Conservation (phyloP, 495 filamentous ascomycete genomes). For the Chaetomium cochliodes region DNA sequence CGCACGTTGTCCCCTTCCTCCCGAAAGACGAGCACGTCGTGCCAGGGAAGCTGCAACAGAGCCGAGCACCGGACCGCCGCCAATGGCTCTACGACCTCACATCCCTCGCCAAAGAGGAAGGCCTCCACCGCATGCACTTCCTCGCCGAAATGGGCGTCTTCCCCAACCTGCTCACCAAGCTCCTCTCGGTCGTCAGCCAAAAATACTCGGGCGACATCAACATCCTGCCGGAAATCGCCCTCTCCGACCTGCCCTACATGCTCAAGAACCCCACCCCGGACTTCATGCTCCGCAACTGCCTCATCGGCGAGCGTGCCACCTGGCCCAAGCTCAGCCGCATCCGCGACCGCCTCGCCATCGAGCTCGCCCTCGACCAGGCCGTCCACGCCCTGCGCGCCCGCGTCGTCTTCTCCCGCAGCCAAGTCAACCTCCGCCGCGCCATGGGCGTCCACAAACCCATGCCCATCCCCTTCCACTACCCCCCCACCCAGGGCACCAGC, state of each 20-base stretch:
- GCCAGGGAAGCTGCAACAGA: conserved; percentile 42
- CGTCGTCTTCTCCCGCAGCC: conserved; percentile 76
- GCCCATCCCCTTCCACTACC: neutral
- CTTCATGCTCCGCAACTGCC: conserved; percentile 78
- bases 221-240: conserved; percentile 77
- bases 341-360: conserved; percentile 79
- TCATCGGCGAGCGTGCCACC: conserved; percentile 78
- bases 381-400: conserved; percentile 72
- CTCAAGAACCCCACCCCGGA: conserved; percentile 83
- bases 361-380: conserved; percentile 79
- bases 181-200: conserved; percentile 77
- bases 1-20: conserved; percentile 88
- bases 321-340: conserved; percentile 86
- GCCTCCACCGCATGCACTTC: conserved; percentile 75
- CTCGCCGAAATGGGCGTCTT: conserved; percentile 81
- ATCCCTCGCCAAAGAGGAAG: conserved; percentile 72
- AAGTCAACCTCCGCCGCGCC: conserved; percentile 58
- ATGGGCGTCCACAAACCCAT: conserved; percentile 32
- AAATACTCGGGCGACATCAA: conserved; percentile 96
- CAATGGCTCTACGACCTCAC: conserved; percentile 69
- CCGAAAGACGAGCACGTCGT: conserved; percentile 63
- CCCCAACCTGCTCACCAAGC: conserved; percentile 75
- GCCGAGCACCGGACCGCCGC: conserved; percentile 28
- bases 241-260: conserved; percentile 70
- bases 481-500: too few species aligned